A percentile compares a stretch with the other conserved stretches of the same genome.
These are phyloP conservation scores for Lichtheimia hyalospora DNA, from an alignment of 371 early-diverging fungal genomes.

Conservation along the genomic window DNA sequence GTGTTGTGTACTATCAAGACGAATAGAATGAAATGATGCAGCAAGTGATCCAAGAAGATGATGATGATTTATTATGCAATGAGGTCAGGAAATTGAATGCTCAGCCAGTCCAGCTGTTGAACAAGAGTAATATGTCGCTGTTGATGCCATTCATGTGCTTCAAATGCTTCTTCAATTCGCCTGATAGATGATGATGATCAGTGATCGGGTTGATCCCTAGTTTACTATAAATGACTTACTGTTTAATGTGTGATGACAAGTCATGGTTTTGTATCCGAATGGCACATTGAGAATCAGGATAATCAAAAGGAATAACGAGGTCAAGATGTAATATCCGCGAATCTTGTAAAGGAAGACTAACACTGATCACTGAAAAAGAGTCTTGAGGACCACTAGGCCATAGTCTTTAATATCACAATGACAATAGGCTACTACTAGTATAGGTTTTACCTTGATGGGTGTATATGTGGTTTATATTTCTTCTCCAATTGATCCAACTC, in stretches of 20 bases:
- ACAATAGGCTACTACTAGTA: too few species aligned
- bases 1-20: too few species aligned
- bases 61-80: neutral
- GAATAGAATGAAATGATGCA: too few species aligned
- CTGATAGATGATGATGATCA: slow-evolving; percentile 12
- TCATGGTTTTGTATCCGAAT: slow-evolving; percentile 31
- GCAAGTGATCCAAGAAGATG: too few species aligned
- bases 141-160: slow-evolving; percentile 40
- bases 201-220: too few species aligned
- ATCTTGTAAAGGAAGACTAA: slow-evolving; percentile 21
- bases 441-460: slow-evolving; percentile 22
- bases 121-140: slow-evolving; percentile 35
- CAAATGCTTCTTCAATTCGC: slow-evolving; percentile 34
- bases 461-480: slow-evolving; percentile 23
- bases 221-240: slow-evolving; percentile 10
- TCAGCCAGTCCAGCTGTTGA: slow-evolving; percentile 49
- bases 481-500: slow-evolving; percentile 44
- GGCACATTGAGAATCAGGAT: slow-evolving; percentile 39
- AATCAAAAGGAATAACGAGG: slow-evolving; percentile 30
- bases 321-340: slow-evolving; percentile 19
- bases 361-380: slow-evolving; percentile 20
- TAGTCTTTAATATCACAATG: neutral
- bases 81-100: slow-evolving; percentile 20
- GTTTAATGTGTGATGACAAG: slow-evolving; percentile 20
- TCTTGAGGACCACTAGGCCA: slow-evolving; percentile 7